Conservation (phyloP, 163 green algal species). For the Botryococcus braunii region DNA sequence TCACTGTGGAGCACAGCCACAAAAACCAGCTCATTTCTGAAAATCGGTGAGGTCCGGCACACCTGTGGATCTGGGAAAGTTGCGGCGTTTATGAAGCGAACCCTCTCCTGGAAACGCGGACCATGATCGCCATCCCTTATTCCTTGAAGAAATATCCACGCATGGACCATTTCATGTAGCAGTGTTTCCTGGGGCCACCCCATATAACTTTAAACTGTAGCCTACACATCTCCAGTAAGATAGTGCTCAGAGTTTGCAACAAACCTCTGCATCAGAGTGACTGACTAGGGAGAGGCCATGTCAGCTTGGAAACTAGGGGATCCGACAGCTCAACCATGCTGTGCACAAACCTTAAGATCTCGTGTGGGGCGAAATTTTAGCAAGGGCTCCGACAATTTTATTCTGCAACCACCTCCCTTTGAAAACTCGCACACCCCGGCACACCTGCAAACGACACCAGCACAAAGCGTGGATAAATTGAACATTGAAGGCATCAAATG, state of each 20-base stretch:
- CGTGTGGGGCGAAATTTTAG: slow-evolving; percentile 40
- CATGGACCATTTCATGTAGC: slow-evolving; percentile 89
- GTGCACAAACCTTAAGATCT: background rate
- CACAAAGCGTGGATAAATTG: background rate
- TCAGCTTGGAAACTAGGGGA: background rate
- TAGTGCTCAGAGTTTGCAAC: background rate
- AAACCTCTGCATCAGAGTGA: background rate
- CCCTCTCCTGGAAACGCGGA: slow-evolving; percentile 46
- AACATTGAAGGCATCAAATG: background rate
- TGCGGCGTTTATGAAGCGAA: slow-evolving; percentile 65
- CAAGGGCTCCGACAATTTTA: slow-evolving; percentile 69
- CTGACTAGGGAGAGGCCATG: background rate
- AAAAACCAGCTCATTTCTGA: too few relatives aligned
- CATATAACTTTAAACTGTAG: slow-evolving; percentile 62
- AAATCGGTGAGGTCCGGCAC: background rate
- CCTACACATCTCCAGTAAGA: slow-evolving; percentile 32
- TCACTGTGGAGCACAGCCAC: too few relatives aligned
- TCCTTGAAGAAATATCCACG: slow-evolving; percentile 57
- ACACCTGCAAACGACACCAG: slow-evolving; percentile 34
- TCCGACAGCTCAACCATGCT: background rate
- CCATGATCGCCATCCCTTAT: slow-evolving; percentile 60
- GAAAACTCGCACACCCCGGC: slow-evolving; percentile 51
- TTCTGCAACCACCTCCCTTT: slow-evolving; percentile 40
- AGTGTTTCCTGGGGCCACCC: slow-evolving; percentile 70
- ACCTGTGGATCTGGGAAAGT: slow-evolving; percentile 45